Conservation (phyloP, 257 asterid genomes). For the Solanum tarijense region DNA sequence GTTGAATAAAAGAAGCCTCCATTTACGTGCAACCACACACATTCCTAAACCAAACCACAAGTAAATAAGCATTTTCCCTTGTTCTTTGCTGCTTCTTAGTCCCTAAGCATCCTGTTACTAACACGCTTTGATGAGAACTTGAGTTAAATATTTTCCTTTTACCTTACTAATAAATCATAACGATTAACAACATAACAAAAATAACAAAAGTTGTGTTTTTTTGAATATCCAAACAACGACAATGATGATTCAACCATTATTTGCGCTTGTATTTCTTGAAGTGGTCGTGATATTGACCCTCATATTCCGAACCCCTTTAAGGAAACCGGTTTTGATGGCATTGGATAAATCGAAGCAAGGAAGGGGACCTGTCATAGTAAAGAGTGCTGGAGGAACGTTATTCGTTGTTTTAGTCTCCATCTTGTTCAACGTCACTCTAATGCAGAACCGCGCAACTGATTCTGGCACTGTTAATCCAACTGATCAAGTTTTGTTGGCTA, state of each 20-base stretch:
- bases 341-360: slow-evolving; percentile 66
- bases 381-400: slow-evolving; percentile 64
- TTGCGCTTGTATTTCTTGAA: slow-evolving; percentile 44
- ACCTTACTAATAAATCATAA: background rate
- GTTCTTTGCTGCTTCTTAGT: background rate
- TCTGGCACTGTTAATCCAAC: slow-evolving; percentile 44
- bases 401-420: slow-evolving; percentile 41
- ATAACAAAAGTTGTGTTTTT: background rate
- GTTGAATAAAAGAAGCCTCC: background rate
- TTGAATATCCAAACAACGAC: background rate
- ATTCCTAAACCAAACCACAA: background rate
- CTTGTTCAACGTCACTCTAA: slow-evolving; percentile 26
- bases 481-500: slow-evolving; percentile 63
- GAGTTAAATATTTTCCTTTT: background rate
- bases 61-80: background rate
- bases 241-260: slow-evolving; percentile 68
- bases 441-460: slow-evolving; percentile 35
- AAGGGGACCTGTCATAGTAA: slow-evolving; percentile 54
- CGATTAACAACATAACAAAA: background rate
- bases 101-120: background rate
- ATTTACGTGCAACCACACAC: background rate
- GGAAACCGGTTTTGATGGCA: slow-evolving; percentile 38
- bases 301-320: slow-evolving; percentile 60
- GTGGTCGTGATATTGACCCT: slow-evolving; percentile 40
- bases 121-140: background rate